Evolutionary conservation across 2,329 filamentous ascomycete species (phyloP), one percentile per base, ranked within the genome.

Genomic region (Cordyceps pruinosa): DNA sequence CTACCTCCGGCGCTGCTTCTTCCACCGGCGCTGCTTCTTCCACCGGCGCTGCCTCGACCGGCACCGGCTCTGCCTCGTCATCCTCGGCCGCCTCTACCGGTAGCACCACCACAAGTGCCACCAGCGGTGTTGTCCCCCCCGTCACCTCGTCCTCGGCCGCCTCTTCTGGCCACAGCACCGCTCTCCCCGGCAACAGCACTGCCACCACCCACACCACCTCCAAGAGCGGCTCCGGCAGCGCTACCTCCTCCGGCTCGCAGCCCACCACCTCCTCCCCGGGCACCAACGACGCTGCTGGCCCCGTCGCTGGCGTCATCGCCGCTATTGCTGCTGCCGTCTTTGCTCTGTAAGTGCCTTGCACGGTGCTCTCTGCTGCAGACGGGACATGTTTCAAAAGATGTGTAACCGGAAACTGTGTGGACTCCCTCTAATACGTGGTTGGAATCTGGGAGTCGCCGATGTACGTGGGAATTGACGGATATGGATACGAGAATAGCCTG

Each of bases 251-350:
- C 7, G 25, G 15, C 25, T 12, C 49, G 34, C 8, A 26, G 42
- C 17, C 37, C 26, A 21, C 35, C 26, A 30, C 25, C 37, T 34
- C 37, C 8, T 1, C 45, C 17, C 49, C 54, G n/a, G 41, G 45
- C 45, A 45, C 35, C 37, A 30, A 25, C 28, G 49, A 26, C 26
- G 58, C 48, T 13, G 50, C 42, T 34, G 69, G 60, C 41, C 67
- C 66, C 35, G 65, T 63, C 37, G 61, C 63, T n/a, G 68, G 67
- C 23, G 61, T 64, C 10, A 30, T 72, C 9, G 65, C 69, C 19
- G 69, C 69, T 44, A 55, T 70, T 17, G 23, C 70, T 37, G 70
- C 67, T 30, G 68, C 66, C 30, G 65, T 62, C 34, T 32, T 70
- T 56, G 70, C 69, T 61, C 63, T 72, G 64, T 73, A 69, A 66